phyloP scores from a whole-genome alignment of 2,329 filamentous ascomycete species.

The Gremmenia infestans region DNA sequence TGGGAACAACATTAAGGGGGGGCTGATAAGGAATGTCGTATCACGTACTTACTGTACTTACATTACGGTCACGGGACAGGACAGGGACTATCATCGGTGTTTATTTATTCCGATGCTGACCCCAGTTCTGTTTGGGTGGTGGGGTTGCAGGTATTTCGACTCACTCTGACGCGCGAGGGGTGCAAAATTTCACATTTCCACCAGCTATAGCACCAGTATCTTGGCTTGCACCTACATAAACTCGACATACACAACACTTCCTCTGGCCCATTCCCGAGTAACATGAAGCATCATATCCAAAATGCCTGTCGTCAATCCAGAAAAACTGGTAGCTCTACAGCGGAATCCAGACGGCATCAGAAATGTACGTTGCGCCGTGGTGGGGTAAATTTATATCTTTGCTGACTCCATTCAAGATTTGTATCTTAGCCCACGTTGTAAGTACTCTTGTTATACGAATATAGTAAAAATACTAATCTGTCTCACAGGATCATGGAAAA shows the following conservation, averaged over 20 bases:
- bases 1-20: background rate
- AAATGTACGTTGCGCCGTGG: constrained; percentile 61
- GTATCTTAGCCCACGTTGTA: constrained; percentile 89
- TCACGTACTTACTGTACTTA: too few relatives aligned
- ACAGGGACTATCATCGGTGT: too few relatives aligned
- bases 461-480: constrained; percentile 2
- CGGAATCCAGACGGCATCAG: constrained; percentile 81
- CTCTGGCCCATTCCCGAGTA: constrained; percentile 1
- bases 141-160: background rate
- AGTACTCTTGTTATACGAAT: constrained; percentile 29
- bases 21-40: background rate
- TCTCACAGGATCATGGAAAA: constrained; percentile 83
- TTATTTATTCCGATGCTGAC: too few relatives aligned
- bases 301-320: constrained; percentile 89
- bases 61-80: too few relatives aligned
- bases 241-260: background rate
- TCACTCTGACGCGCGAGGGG: background rate
- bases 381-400: constrained; percentile 17
- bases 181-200: background rate
- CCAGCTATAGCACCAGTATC: background rate
- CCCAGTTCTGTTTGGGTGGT: too few relatives aligned
- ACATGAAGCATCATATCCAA: constrained; percentile 14
- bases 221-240: background rate
- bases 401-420: constrained; percentile 57
- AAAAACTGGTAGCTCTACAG: constrained; percentile 88